Evolutionary conservation across 2,329 filamentous ascomycete species (phyloP).

Genomic region (Onygenales sp.): DNA sequence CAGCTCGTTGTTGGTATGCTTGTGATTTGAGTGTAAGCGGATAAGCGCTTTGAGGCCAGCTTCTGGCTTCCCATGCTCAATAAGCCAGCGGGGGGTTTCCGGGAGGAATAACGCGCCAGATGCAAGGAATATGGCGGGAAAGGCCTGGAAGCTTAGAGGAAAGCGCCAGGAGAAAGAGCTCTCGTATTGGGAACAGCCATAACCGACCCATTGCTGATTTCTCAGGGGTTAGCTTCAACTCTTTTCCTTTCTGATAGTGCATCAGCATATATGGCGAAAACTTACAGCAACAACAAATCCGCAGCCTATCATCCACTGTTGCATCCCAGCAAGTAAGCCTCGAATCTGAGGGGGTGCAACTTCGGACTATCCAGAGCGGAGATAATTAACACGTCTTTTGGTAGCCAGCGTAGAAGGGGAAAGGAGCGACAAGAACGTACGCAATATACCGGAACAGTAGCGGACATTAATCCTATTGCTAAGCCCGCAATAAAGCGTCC

Average conservation of each 20-base stretch:
- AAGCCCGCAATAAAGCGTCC: constrained; percentile 42
- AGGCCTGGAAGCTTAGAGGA: constrained; percentile 25
- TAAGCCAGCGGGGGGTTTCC: constrained; percentile 26
- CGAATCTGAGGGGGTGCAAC: constrained; percentile 30
- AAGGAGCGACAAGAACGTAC: constrained; percentile 13
- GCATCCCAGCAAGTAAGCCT: constrained; percentile 31
- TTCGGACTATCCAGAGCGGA: constrained; percentile 21
- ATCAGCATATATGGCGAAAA: background rate
- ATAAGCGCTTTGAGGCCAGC: constrained; percentile 25
- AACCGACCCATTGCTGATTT: constrained; percentile 35
- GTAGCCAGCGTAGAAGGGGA: background rate
- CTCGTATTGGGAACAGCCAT: constrained; percentile 32
- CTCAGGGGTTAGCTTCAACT: background rate
- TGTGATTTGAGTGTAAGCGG: constrained; percentile 22
- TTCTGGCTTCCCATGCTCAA: constrained; percentile 27
- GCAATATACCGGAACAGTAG: constrained; percentile 40
- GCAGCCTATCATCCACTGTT: constrained; percentile 38
- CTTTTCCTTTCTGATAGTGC: background rate
- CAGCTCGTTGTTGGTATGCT: constrained; percentile 2
- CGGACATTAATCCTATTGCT: constrained; percentile 40
- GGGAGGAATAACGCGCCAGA: constrained; percentile 25
- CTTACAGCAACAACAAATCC: constrained; percentile 33
- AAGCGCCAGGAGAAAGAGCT: constrained; percentile 28
- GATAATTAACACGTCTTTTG: background rate
- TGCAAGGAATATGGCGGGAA: constrained; percentile 31